Evolutionary conservation across 495 filamentous ascomycete genomes (phyloP).

Genomic region (Hypoxylon intermedium): DNA sequence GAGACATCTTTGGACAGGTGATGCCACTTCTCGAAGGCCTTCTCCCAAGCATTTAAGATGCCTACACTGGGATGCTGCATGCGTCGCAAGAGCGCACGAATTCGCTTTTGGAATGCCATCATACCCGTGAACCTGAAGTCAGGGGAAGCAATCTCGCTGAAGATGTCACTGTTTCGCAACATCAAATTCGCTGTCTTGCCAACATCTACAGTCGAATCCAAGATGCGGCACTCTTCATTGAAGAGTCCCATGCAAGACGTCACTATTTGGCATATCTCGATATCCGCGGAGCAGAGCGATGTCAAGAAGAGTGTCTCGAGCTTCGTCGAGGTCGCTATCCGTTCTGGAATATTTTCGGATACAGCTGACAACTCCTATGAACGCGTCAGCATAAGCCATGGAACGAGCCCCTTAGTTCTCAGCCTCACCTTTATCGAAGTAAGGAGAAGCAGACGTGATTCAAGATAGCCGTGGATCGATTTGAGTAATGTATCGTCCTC

Average conservation of each 20-base stretch:
- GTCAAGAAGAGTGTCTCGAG: conserved; percentile 67
- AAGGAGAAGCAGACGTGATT: conserved; percentile 56
- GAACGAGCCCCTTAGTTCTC: not conserved
- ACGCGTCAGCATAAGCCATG: conserved; percentile 15
- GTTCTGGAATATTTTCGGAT: conserved; percentile 58
- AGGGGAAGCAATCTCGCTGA: conserved; percentile 65
- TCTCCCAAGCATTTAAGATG: conserved; percentile 69
- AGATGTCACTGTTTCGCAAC: conserved; percentile 66
- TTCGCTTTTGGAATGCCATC: conserved; percentile 70
- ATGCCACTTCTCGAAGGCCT: conserved; percentile 66
- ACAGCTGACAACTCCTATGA: conserved; percentile 56
- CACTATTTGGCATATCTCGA: conserved; percentile 66
- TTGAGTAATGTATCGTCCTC: conserved; percentile 50
- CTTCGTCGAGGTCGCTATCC: conserved; percentile 55
- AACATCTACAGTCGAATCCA: conserved; percentile 57
- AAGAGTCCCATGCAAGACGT: conserved; percentile 68
- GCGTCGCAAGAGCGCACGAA: conserved; percentile 61
- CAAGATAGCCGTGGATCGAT: conserved; percentile 60
- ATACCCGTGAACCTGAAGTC: conserved; percentile 69
- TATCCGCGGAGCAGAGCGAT: conserved; percentile 66
- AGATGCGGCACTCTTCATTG: conserved; percentile 63
- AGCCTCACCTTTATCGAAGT: conserved; percentile 53
- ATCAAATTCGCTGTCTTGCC: conserved; percentile 58
- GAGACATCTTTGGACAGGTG: conserved; percentile 66
- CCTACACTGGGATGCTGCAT: conserved; percentile 66